phyloP scores from a whole-genome alignment of 352 stramenopile species.

The Pythium myriotylum region DNA sequence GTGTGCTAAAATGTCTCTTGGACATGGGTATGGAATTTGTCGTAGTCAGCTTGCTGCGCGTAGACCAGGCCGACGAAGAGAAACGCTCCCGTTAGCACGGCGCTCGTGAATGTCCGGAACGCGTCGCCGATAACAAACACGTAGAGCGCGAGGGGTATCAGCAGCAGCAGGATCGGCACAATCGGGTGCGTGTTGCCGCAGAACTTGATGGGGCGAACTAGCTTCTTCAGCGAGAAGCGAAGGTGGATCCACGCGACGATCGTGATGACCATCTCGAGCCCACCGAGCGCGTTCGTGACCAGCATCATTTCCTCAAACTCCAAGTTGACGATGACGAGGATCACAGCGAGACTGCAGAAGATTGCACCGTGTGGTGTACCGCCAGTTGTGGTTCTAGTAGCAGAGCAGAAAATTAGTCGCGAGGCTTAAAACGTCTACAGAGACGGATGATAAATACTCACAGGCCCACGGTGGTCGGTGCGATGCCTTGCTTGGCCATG shows the following conservation, averaged over 20 bases:
- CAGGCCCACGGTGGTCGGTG: constrained; percentile 45
- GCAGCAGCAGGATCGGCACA: constrained; percentile 38
- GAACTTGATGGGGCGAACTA: constrained; percentile 46
- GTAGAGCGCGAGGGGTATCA: constrained; percentile 38
- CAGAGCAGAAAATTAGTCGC: too few relatives aligned
- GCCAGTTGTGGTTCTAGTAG: constrained; percentile 25
- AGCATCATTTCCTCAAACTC: constrained; percentile 52
- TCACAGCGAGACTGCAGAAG: constrained; percentile 58
- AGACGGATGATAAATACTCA: constrained; percentile 18
- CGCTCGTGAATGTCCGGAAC: constrained; percentile 47
- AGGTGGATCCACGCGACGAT: constrained; percentile 44
- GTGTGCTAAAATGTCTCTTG: neutral
- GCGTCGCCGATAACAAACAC: constrained; percentile 40
- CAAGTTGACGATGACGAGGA: constrained; percentile 59
- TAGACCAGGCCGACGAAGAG: constrained; percentile 60
- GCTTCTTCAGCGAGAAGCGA: constrained; percentile 37
- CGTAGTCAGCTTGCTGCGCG: constrained; percentile 46
- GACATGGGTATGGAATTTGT: constrained; percentile 34
- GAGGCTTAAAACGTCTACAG: too few relatives aligned
- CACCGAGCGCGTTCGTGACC: constrained; percentile 55
- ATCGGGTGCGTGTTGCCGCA: constrained; percentile 36
- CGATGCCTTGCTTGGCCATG: constrained; percentile 57
- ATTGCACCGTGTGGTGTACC: constrained; percentile 43
- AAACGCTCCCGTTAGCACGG: constrained; percentile 43
- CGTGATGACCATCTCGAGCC: constrained; percentile 44